Evolutionary conservation across 495 filamentous ascomycete genomes (phyloP).

Genomic region (Tirmania nivea): DNA sequence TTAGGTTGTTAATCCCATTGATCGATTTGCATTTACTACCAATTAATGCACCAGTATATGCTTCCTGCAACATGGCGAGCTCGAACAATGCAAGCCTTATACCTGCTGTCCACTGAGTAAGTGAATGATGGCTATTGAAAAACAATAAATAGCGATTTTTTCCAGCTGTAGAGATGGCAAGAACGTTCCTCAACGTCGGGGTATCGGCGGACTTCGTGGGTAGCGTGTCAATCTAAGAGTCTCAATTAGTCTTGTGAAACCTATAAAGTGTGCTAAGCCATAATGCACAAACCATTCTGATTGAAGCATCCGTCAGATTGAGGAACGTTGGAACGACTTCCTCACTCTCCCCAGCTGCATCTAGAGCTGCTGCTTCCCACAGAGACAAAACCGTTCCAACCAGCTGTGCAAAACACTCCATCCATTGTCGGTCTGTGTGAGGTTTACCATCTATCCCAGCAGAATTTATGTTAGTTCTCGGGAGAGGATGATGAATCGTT

Average conservation of each 20-base stretch:
- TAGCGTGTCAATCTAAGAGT: conserved; percentile 59
- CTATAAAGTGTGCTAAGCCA: no score
- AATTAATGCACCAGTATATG: conserved; percentile 88
- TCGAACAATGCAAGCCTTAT: conserved; percentile 92
- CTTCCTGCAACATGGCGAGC: conserved; percentile 77
- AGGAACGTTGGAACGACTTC: conserved; percentile 89
- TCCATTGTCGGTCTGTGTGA: conserved; percentile 62
- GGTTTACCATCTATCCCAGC: conserved; percentile 51
- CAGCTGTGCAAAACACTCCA: conserved; percentile 91
- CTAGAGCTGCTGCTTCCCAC: conserved; percentile 88
- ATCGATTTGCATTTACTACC: conserved; percentile 77
- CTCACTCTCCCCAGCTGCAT: conserved; percentile 59
- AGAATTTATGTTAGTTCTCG: background rate
- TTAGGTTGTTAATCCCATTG: conserved; percentile 69
- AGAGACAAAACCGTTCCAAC: conserved; percentile 85
- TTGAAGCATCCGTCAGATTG: conserved; percentile 88
- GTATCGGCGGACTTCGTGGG: conserved; percentile 56
- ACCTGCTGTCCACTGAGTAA: conserved; percentile 88
- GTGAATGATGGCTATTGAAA: conserved; percentile 82
- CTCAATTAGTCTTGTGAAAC: background rate
- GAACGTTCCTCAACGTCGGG: conserved; percentile 69
- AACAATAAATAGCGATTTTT: conserved; percentile 88
- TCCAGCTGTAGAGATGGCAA: conserved; percentile 85
- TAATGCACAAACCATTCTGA: conserved; percentile 59
- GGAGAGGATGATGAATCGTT: no score